These are phyloP conservation scores for Botrytis squamosa DNA, from an alignment of 2,329 filamentous ascomycete genomes.

Conservation along the genomic window DNA sequence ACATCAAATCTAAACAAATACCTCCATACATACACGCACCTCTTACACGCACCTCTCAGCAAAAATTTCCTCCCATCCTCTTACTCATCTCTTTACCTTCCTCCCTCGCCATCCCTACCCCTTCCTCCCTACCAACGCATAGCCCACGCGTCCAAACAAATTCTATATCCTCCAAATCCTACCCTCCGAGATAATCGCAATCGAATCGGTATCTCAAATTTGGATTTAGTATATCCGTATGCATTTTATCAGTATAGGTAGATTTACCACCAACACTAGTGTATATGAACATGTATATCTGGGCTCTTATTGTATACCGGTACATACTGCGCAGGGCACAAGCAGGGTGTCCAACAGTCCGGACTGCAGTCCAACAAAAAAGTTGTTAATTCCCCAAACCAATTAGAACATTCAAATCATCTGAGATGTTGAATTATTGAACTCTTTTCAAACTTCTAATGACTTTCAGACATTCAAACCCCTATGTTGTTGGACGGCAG, in stretches of 20 bases:
- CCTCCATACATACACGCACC: too few relatives aligned
- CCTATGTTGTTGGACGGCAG: too few relatives aligned
- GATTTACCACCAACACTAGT: neutral
- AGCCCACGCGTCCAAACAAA: neutral
- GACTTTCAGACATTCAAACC: too few relatives aligned
- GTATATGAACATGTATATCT: neutral
- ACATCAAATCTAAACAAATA: too few relatives aligned
- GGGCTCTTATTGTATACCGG: neutral
- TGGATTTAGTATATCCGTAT: neutral
- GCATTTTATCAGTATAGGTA: neutral
- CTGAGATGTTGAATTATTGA: too few relatives aligned
- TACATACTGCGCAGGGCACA: too few relatives aligned
- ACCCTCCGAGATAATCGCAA: neutral
- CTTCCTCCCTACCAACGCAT: neutral
- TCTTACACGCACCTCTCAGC: too few relatives aligned
- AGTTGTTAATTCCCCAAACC: too few relatives aligned
- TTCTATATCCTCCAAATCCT: neutral
- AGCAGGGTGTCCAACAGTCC: too few relatives aligned
- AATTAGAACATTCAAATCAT: too few relatives aligned
- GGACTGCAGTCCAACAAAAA: too few relatives aligned
- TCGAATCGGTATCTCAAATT: neutral
- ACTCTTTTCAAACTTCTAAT: too few relatives aligned
- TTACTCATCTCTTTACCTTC: neutral
- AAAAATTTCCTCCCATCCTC: neutral
- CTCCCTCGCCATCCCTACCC: neutral